phyloP scores from a whole-genome alignment of 768 basidiomycete species.

The Russula olivacea region DNA sequence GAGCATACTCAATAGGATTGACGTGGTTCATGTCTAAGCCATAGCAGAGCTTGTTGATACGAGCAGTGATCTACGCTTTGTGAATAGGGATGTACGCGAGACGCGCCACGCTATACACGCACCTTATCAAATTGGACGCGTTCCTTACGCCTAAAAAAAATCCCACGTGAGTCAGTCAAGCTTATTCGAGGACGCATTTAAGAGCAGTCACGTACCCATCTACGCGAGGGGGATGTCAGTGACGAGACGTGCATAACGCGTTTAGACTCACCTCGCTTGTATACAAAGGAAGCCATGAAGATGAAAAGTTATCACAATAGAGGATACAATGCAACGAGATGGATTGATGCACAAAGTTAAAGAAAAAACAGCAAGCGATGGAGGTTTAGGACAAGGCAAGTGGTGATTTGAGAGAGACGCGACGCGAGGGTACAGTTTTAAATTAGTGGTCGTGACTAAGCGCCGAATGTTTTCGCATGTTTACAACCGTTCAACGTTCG shows the following conservation, averaged over 20 bases:
- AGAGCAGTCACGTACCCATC: constrained; percentile 43
- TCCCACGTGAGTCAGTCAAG: constrained; percentile 21
- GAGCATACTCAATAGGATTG: constrained; percentile 81
- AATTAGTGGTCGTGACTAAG: constrained; percentile 21
- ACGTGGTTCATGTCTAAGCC: constrained; percentile 90
- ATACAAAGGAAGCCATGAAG: constrained; percentile 41
- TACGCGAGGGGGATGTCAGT: constrained; percentile 27
- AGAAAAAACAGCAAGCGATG: background rate
- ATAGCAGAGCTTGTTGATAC: constrained; percentile 89
- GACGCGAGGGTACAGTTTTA: background rate
- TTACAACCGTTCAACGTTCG: constrained; percentile 7
- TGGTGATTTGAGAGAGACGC: constrained; percentile 2
- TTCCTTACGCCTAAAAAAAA: constrained; percentile 64
- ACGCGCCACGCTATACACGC: constrained; percentile 26
- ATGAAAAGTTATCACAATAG: background rate
- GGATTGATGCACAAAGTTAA: background rate
- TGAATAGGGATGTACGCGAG: background rate
- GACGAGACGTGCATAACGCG: constrained; percentile 4
- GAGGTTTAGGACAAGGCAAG: background rate
- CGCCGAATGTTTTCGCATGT: constrained; percentile 15
- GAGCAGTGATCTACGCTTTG: constrained; percentile 64
- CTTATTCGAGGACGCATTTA: constrained; percentile 27
- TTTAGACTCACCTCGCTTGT: constrained; percentile 48
- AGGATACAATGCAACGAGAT: background rate
- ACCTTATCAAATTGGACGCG: constrained; percentile 93